These are phyloP conservation scores for Nakazawaea laoshanensis DNA, from an alignment of 805 yeast species.

Conservation along the genomic window DNA sequence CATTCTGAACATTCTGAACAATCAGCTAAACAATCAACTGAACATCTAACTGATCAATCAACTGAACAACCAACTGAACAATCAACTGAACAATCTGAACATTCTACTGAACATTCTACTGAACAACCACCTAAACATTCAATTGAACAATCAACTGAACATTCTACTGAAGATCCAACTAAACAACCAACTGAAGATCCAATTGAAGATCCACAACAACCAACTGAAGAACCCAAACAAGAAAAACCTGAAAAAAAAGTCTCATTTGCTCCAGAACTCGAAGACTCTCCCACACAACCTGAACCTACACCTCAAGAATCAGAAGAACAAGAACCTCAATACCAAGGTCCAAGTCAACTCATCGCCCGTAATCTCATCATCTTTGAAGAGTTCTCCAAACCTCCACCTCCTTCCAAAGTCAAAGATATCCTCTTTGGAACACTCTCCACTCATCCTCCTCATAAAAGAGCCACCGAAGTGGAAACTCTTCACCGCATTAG, in stretches of 20 bases:
- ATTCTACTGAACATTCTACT: neutral
- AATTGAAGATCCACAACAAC: neutral
- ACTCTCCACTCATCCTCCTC: constrained; percentile 43
- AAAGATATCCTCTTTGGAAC: constrained; percentile 49
- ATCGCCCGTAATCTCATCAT: constrained; percentile 48
- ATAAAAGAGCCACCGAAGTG: constrained; percentile 44
- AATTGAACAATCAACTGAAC: too few relatives aligned
- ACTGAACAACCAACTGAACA: neutral
- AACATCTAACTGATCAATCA: too few relatives aligned
- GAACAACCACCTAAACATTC: too few relatives aligned
- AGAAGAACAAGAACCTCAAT: constrained; percentile 16
- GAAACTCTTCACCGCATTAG: constrained; percentile 32
- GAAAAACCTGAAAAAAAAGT: constrained; percentile 7
- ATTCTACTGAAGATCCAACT: neutral
- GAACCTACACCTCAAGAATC: constrained; percentile 3
- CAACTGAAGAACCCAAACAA: neutral
- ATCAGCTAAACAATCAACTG: too few relatives aligned
- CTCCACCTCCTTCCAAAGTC: constrained; percentile 21
- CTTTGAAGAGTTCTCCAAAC: constrained; percentile 39
- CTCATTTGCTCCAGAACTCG: constrained; percentile 12
- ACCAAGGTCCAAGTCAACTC: constrained; percentile 64
- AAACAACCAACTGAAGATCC: neutral
- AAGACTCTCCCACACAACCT: constrained; percentile 5
- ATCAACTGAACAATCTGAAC: neutral
- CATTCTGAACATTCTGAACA: too few relatives aligned